A percentile compares a stretch with the other conserved stretches of the same genome.
phyloP scores from a whole-genome alignment of 306 rosid genomes.

The Adenanthera pavonina region DNA sequence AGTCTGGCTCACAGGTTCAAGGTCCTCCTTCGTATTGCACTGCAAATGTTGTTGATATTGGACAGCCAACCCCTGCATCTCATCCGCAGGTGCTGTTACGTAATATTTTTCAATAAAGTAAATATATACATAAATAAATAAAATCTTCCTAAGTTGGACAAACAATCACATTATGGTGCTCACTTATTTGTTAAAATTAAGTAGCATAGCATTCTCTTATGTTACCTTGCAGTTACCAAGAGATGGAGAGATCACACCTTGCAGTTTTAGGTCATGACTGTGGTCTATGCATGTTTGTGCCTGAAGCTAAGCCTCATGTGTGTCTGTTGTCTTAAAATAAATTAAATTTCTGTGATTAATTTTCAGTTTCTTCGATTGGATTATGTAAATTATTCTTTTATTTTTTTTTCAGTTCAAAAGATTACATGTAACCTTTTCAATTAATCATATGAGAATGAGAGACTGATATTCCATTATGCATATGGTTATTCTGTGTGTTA shows the following conservation, averaged over 20 bases:
- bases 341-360: constrained; percentile 14
- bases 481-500: background rate
- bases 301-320: constrained; percentile 76
- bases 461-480: constrained; percentile 9
- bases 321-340: constrained; percentile 45
- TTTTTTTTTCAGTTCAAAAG: background rate
- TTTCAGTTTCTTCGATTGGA: constrained; percentile 20
- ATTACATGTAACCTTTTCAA: constrained; percentile 4
- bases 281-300: constrained; percentile 98
- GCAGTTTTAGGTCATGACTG: constrained; percentile 82
- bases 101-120: constrained; percentile 10
- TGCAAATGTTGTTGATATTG: constrained; percentile 61
- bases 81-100: constrained; percentile 72
- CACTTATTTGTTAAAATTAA: constrained; percentile 24
- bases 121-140: background rate
- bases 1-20: constrained; percentile 52
- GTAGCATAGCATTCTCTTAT: constrained; percentile 17
- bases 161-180: background rate
- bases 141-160: background rate
- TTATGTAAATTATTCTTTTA: background rate
- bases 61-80: constrained; percentile 87
- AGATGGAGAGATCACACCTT: constrained; percentile 92
- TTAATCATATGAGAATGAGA: constrained; percentile 21
- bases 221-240: constrained; percentile 59
- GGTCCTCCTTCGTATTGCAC: constrained; percentile 59